These are phyloP conservation scores for Apophysomyces elegans DNA, from an alignment of 371 early-diverging fungal species.

Conservation along the genomic window DNA sequence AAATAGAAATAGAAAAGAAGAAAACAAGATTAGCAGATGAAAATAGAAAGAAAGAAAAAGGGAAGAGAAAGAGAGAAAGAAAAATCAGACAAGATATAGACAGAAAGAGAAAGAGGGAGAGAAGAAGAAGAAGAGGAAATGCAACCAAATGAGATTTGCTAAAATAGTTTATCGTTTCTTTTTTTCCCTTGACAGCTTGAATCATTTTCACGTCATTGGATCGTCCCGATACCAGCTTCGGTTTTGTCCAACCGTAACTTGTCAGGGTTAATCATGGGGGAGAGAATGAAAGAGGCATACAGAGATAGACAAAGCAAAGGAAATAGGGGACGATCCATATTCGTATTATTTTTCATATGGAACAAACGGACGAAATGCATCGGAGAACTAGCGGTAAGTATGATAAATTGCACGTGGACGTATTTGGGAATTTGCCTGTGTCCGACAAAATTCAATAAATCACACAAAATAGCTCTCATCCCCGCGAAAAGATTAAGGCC, in stretches of 20 bases:
- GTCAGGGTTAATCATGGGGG: constrained; percentile 4
- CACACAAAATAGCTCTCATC: neutral
- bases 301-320: no score
- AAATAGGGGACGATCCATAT: no score
- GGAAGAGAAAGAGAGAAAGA: neutral
- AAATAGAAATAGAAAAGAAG: neutral
- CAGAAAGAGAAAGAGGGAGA: neutral
- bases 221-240: neutral
- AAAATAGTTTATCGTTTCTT: neutral
- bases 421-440: constrained; percentile 5
- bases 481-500: constrained; percentile 3
- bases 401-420: constrained; percentile 5
- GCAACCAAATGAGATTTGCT: neutral
- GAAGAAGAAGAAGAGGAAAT: neutral
- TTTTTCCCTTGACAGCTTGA: neutral
- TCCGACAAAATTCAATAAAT: constrained; percentile 4
- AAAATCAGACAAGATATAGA: neutral
- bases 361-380: neutral
- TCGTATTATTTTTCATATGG: constrained; percentile 2
- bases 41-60: neutral
- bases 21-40: neutral
- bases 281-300: no score
- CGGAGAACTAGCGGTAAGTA: neutral
- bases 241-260: neutral
- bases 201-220: neutral